Evolutionary conservation across 1,284 basidiomycete genomes (phyloP).

Genomic region (Pulveroboletus ridleyi): DNA sequence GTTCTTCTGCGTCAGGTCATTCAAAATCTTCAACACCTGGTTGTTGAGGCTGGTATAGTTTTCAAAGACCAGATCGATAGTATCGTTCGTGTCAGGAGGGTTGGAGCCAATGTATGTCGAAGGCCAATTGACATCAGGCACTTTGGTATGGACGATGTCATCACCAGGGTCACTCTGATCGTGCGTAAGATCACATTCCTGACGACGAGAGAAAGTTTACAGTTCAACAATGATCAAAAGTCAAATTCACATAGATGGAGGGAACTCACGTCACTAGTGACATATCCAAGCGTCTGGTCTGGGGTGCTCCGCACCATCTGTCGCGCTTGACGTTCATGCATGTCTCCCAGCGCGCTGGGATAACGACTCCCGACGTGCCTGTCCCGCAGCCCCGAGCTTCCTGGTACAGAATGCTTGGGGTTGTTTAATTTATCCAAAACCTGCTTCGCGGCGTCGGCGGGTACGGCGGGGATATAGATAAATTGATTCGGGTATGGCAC

Average conservation of each 20-base stretch:
- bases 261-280: constrained; percentile 67
- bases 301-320: constrained; percentile 32
- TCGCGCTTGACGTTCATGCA: constrained; percentile 45
- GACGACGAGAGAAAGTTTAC: no score
- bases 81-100: constrained; percentile 53
- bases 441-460: constrained; percentile 54
- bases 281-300: constrained; percentile 73
- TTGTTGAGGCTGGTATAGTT: constrained; percentile 58
- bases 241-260: not conserved
- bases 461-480: constrained; percentile 62
- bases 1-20: constrained; percentile 51
- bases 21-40: constrained; percentile 60
- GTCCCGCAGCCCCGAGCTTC: constrained; percentile 50
- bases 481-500: constrained; percentile 71
- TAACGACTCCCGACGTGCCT: constrained; percentile 59
- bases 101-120: constrained; percentile 69
- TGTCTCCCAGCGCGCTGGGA: constrained; percentile 59
- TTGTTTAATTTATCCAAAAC: constrained; percentile 40
- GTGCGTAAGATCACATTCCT: no score
- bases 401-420: constrained; percentile 42
- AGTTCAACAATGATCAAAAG: not conserved
- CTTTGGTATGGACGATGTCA: constrained; percentile 63
- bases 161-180: constrained; percentile 69
- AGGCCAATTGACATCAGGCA: constrained; percentile 52
- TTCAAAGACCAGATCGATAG: constrained; percentile 75